phyloP scores from a whole-genome alignment of 1,284 basidiomycete genomes.

The Mycena sp. region DNA sequence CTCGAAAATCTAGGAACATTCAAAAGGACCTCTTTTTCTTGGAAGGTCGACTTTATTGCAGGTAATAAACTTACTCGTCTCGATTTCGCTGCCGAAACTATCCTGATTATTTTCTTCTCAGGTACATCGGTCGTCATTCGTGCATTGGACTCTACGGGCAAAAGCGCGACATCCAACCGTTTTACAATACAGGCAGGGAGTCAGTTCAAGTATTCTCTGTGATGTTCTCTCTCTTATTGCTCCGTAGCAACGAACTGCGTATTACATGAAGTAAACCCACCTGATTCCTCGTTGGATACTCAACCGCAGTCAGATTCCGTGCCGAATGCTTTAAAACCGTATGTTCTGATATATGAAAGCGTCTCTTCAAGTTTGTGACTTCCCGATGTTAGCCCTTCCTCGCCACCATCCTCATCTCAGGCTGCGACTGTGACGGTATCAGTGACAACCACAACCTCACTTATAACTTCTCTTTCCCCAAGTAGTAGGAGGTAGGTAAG shows the following conservation, averaged over 20 bases:
- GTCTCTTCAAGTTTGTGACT: too few relatives aligned
- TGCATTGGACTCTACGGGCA: constrained; percentile 10
- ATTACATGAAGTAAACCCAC: too few relatives aligned
- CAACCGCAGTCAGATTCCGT: too few relatives aligned
- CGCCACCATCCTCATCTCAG: too few relatives aligned
- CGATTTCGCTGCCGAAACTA: not conserved
- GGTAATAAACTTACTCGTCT: not conserved
- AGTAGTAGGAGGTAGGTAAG: too few relatives aligned
- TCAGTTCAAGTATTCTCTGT: not conserved
- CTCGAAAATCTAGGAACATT: constrained; percentile 5
- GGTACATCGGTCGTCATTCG: constrained; percentile 6
- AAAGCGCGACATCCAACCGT: not conserved
- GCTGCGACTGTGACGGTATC: too few relatives aligned
- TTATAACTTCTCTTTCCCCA: too few relatives aligned
- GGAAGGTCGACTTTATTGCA: constrained; percentile 11
- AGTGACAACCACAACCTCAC: too few relatives aligned
- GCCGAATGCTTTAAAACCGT: too few relatives aligned
- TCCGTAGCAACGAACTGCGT: constrained; percentile 5
- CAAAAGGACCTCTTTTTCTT: not conserved
- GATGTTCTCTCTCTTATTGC: not conserved
- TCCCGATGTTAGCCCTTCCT: too few relatives aligned
- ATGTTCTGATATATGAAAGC: too few relatives aligned
- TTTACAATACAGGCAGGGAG: constrained; percentile 13
- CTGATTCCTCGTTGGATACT: too few relatives aligned
- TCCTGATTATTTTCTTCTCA: not conserved